A percentile compares a stretch with the other conserved stretches of the same genome.
phyloP scores from a whole-genome alignment of 768 basidiomycete genomes.

The Infundibulicybe gibba region DNA sequence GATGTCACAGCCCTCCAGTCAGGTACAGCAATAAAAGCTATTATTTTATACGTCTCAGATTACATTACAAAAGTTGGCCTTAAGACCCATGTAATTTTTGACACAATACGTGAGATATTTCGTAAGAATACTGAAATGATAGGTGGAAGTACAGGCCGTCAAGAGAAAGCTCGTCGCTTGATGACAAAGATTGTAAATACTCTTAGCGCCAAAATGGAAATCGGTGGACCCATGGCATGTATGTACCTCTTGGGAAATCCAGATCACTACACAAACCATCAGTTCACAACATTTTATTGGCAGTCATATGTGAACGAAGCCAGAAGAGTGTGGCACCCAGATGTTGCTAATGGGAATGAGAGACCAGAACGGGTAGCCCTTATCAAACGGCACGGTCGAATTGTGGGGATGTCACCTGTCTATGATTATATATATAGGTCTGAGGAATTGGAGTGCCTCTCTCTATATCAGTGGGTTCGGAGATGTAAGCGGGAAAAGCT shows the following conservation, averaged over 20 bases:
- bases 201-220: constrained; percentile 22
- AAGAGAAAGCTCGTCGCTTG: constrained; percentile 13
- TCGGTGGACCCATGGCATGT: constrained; percentile 27
- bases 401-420: constrained; percentile 15
- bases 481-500: background rate
- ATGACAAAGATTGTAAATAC: constrained; percentile 23
- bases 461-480: constrained; percentile 17
- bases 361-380: constrained; percentile 15
- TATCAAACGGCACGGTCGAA: constrained; percentile 8
- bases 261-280: constrained; percentile 27
- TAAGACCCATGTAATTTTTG: constrained; percentile 29
- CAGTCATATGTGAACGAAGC: constrained; percentile 4
- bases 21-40: constrained; percentile 30
- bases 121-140: constrained; percentile 17
- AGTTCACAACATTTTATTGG: constrained; percentile 26
- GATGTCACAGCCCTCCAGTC: constrained; percentile 28
- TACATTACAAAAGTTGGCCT: constrained; percentile 30
- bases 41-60: constrained; percentile 30
- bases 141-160: constrained; percentile 1
- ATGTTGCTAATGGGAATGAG: background rate
- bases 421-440: constrained; percentile 17
- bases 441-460: constrained; percentile 5
- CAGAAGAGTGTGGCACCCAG: constrained; percentile 1
- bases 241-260: constrained; percentile 26
- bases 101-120: constrained; percentile 18